Conservation (phyloP, 2,329 filamentous ascomycete species). For the Ascocoryne sarcoides region DNA sequence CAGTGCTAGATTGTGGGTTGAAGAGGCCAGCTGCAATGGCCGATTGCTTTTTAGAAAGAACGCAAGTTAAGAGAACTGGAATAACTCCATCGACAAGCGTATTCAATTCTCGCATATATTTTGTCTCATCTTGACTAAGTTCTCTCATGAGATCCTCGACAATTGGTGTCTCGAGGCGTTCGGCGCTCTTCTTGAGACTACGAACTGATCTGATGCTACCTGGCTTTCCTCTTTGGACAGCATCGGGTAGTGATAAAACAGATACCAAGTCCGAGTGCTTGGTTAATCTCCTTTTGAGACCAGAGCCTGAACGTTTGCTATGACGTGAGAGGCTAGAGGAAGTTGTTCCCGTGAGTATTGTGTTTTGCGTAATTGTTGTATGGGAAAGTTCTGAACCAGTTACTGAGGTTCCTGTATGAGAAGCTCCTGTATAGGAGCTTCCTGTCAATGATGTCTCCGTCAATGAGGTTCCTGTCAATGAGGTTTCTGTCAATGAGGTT, state of each 20-base stretch:
- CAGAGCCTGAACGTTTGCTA: constrained; percentile 32
- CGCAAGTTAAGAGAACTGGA: constrained; percentile 79
- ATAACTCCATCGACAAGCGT: constrained; percentile 93
- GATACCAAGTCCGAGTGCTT: constrained; percentile 93
- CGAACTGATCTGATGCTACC: constrained; percentile 67
- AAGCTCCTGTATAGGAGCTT: constrained; percentile 4
- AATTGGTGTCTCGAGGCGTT: constrained; percentile 57
- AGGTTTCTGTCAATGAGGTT: background rate
- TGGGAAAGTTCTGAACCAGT: constrained; percentile 23
- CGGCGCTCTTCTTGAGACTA: constrained; percentile 68
- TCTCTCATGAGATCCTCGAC: constrained; percentile 70
- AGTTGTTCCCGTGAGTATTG: constrained; percentile 15
- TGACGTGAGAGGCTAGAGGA: constrained; percentile 23
- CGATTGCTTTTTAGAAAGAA: constrained; percentile 63
- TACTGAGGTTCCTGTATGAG: background rate
- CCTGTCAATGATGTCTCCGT: constrained; percentile 9
- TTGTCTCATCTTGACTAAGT: constrained; percentile 71
- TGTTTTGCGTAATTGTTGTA: constrained; percentile 36
- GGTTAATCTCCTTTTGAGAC: constrained; percentile 57
- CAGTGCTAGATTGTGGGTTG: constrained; percentile 37
- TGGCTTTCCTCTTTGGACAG: constrained; percentile 41
- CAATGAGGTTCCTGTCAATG: constrained; percentile 1
- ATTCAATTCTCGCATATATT: constrained; percentile 84
- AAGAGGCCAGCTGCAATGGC: constrained; percentile 60
- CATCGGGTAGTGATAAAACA: constrained; percentile 67